Base-by-base conservation (phyloP, 129 eudicot genomes). In the Lactuca sativa region DNA sequence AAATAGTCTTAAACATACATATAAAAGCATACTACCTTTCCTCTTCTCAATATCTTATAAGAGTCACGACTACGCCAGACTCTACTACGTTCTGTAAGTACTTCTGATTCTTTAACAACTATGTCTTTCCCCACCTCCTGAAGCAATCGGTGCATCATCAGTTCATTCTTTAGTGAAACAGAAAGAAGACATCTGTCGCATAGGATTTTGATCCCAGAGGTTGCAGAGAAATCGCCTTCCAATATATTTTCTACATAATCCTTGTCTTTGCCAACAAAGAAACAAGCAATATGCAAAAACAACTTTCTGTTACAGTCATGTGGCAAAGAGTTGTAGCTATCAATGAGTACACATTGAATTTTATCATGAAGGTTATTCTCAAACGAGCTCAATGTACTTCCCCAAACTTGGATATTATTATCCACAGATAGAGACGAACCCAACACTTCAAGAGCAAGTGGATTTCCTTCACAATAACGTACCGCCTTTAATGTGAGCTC, bases 261-360 rank as follows among this genome's bases (percentile, higher is more conserved):
- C 49, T 43, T 43, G 49, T 43, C 49, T 43, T 43, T 43, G 2
- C 84, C 83, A 34, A 82, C 37, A 65, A 82, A 82, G 63, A 82
- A 82, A 75, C 80, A 67, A 61, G 83, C 81, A 65, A 82, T 82
- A 34, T 77, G 36, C 16, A 82, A 17, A 64, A 82, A 82, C 70
- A 68, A 68, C 41, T 76, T 62, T 16, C n/a, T 71, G 34, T 77
- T 55, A 21, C 12, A 41, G 49, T 56, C 16, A 15, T 55, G 33
- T 58, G 64, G 56, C 16, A 78, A 47, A 0, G 63, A 37, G 15
- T 34, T 2, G 10, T 33, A 77, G 62, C 77, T 65, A 30, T 34
- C 48, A 66, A 3, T 12, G 0, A 64, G 55, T 65, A 43, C 15
- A 18, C 16, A 4, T 18, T 25, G 17, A 18, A 56, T 57, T n/a